Conservation (phyloP, 306 rosid genomes). For the Arachis stenosperma region DNA sequence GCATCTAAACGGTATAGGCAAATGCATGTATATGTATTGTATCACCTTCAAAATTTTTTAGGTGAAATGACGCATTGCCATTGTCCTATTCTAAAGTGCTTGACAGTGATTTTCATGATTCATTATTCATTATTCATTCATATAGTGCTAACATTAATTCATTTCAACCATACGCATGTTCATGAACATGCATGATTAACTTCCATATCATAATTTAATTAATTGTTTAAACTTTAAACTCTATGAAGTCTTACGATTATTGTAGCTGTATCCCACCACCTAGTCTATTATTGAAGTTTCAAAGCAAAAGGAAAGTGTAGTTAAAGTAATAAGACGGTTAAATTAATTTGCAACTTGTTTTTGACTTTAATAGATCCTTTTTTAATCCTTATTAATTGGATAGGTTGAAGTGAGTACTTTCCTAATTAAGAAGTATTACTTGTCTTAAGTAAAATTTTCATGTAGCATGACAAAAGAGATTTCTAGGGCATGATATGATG, state of each 20-base stretch:
- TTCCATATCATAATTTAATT: slow-evolving; percentile 21
- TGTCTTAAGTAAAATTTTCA: not conserved
- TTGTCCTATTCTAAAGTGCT: slow-evolving; percentile 51
- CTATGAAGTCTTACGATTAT: slow-evolving; percentile 23
- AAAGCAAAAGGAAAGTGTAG: slow-evolving; percentile 3
- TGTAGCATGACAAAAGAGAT: slow-evolving; percentile 8
- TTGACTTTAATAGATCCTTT: not conserved
- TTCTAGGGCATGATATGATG: slow-evolving; percentile 36
- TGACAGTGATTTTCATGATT: slow-evolving; percentile 48
- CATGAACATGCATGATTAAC: slow-evolving; percentile 23
- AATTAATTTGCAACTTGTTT: not conserved
- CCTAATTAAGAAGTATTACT: not conserved
- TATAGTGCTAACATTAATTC: slow-evolving; percentile 8
- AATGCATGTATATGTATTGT: not conserved
- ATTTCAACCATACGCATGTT: slow-evolving; percentile 44
- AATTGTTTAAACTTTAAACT: slow-evolving; percentile 32
- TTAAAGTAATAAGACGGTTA: not conserved
- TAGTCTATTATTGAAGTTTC: slow-evolving; percentile 22
- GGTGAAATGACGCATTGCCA: slow-evolving; percentile 44
- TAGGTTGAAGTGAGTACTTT: not conserved
- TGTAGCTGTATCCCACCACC: slow-evolving; percentile 31
- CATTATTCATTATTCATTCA: slow-evolving; percentile 20
- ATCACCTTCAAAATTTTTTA: slow-evolving; percentile 38
- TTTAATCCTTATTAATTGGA: not conserved
- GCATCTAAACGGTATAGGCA: not conserved